Conservation (phyloP, 2,329 filamentous ascomycete genomes). For the Blastomyces silverae region DNA sequence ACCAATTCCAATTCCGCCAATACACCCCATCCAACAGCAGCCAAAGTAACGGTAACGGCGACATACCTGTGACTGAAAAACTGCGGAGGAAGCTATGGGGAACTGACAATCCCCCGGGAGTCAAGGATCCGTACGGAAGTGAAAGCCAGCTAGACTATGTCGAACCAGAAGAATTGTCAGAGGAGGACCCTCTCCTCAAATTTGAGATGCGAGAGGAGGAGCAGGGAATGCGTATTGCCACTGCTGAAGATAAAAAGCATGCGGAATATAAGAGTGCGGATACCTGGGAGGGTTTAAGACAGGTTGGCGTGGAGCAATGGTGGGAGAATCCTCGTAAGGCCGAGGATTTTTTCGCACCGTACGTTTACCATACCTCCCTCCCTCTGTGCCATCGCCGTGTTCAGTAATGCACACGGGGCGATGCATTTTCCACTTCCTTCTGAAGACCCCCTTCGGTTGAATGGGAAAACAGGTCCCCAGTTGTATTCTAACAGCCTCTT, state of each 20-base stretch:
- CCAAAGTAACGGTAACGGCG: constrained; percentile 11
- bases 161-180: constrained; percentile 22
- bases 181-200: constrained; percentile 7
- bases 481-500: constrained; percentile 5
- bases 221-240: constrained; percentile 8
- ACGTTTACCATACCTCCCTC: constrained; percentile 22
- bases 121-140: constrained; percentile 44
- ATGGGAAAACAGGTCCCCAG: background rate
- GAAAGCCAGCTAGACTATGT: constrained; percentile 31
- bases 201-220: background rate
- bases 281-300: constrained; percentile 49
- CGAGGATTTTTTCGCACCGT: constrained; percentile 40
- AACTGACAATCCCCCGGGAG: constrained; percentile 45
- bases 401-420: background rate
- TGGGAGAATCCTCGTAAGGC: constrained; percentile 32
- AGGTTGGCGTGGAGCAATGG: constrained; percentile 48
- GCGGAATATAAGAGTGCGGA: constrained; percentile 42
- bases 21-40: constrained; percentile 17
- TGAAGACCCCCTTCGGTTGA: background rate
- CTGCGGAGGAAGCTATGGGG: constrained; percentile 47
- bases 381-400: background rate
- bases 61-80: constrained; percentile 39
- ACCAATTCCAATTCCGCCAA: constrained; percentile 28
- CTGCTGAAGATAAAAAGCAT: constrained; percentile 16
- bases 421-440: background rate